Percentiles rank a stretch among this genome's conserved stretches.
phyloP scores from a whole-genome alignment of 2,329 filamentous ascomycete species.

The Apiospora marii region DNA sequence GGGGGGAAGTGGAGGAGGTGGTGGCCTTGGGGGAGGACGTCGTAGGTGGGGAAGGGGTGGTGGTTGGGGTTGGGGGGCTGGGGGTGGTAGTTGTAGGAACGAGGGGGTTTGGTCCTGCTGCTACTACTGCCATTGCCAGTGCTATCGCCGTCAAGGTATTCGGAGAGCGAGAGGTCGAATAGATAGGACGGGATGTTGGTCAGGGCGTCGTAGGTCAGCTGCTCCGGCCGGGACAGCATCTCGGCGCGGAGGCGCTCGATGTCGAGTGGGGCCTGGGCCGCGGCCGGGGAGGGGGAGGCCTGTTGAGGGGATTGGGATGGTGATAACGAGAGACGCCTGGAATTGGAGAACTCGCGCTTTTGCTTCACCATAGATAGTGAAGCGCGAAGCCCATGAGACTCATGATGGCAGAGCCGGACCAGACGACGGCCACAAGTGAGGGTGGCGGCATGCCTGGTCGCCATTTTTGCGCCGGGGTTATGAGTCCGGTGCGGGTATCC shows the following conservation, averaged over 20 bases:
- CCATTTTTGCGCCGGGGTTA: neutral
- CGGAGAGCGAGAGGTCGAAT: slow-evolving; percentile 67
- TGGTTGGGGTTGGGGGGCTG: slow-evolving; percentile 29
- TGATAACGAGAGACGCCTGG: neutral
- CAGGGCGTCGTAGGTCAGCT: slow-evolving; percentile 44
- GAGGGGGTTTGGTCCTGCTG: too few relatives aligned
- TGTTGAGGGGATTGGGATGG: neutral
- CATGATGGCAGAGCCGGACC: neutral
- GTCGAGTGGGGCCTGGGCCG: slow-evolving; percentile 22
- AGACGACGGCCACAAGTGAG: neutral
- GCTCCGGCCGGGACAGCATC: slow-evolving; percentile 37
- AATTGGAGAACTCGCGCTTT: neutral
- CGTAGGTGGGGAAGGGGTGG: neutral
- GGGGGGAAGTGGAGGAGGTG: slow-evolving; percentile 91
- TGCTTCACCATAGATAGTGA: neutral
- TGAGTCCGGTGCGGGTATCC: neutral
- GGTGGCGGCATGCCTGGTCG: neutral
- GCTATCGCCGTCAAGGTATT: slow-evolving; percentile 52
- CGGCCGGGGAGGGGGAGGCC: neutral
- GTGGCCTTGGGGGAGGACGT: slow-evolving; percentile 46
- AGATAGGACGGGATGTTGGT: slow-evolving; percentile 70
- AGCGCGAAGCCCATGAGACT: neutral
- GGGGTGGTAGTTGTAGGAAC: slow-evolving; percentile 29
- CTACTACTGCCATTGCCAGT: neutral
- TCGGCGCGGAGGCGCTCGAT: slow-evolving; percentile 35